These are phyloP conservation scores for Lasiosphaeriaceae sp. DNA, from an alignment of 495 filamentous ascomycete species.

Conservation along the genomic window DNA sequence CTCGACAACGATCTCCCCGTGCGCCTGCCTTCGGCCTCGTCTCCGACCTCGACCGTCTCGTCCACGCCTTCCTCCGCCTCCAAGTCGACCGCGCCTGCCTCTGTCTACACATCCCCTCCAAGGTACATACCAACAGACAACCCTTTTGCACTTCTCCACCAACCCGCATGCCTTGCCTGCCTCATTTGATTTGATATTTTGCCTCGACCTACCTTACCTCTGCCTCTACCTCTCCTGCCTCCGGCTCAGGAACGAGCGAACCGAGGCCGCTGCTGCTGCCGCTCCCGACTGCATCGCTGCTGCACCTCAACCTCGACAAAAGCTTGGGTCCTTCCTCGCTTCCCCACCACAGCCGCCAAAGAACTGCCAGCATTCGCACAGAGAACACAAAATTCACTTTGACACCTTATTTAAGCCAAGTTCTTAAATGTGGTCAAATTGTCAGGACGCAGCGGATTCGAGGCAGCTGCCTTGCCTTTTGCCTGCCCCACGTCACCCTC, in stretches of 20 bases:
- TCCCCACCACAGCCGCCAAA: neutral
- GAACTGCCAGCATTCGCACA: neutral
- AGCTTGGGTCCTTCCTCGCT: neutral
- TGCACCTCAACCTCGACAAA: neutral
- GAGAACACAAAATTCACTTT: neutral
- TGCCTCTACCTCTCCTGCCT: neutral
- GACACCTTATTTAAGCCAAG: neutral
- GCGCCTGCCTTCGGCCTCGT: conserved; percentile 33
- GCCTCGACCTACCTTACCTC: neutral
- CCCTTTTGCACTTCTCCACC: no score
- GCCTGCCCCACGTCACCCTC: conserved; percentile 1
- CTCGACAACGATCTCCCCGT: conserved; percentile 44
- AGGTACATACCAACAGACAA: conserved; percentile 19
- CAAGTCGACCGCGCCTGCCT: conserved; percentile 10
- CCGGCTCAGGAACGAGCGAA: conserved; percentile 6
- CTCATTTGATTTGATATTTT: conserved; percentile 8
- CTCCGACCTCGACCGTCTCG: conserved; percentile 20
- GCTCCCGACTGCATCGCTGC: neutral
- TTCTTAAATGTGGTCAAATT: neutral
- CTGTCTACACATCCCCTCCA: conserved; percentile 13
- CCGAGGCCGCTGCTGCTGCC: neutral
- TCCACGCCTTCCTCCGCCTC: conserved; percentile 13
- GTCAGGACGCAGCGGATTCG: neutral
- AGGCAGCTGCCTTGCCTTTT: neutral
- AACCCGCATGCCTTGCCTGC: conserved; percentile 3